Evolutionary conservation across 2,329 filamentous ascomycete species (phyloP).

Genomic region (Fusarium graminum): DNA sequence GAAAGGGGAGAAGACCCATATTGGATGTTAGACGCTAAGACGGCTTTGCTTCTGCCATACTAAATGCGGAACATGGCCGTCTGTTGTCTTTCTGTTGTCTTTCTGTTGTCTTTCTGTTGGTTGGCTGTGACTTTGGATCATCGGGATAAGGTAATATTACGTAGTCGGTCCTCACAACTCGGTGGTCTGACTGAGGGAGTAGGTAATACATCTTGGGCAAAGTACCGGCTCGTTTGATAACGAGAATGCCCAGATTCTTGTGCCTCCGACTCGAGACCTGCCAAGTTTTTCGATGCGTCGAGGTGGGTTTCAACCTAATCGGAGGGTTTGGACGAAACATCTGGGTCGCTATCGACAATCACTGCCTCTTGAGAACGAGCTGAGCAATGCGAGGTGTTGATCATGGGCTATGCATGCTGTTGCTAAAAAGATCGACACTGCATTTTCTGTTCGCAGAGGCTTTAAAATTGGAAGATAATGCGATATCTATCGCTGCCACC

Average conservation of each 20-base stretch:
- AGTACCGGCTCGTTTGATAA: not conserved
- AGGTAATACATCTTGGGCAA: not conserved
- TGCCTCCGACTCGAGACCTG: not conserved
- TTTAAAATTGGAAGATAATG: slow-evolving; percentile 32
- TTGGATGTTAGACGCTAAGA: slow-evolving; percentile 19
- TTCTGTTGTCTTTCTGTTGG: slow-evolving; percentile 18
- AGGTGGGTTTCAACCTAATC: slow-evolving; percentile 7
- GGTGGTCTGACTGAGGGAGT: not conserved
- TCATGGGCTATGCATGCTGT: slow-evolving; percentile 22
- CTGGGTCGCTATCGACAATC: slow-evolving; percentile 9
- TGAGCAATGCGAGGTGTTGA: slow-evolving; percentile 27
- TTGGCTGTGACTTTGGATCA: slow-evolving; percentile 18
- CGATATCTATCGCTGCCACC: slow-evolving; percentile 9
- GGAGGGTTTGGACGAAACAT: slow-evolving; percentile 30
- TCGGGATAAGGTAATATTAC: not conserved
- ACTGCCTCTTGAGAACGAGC: slow-evolving; percentile 17
- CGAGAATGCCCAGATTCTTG: not conserved
- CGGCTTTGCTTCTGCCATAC: slow-evolving; percentile 13
- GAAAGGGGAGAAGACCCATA: slow-evolving; percentile 21
- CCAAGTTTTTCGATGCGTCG: slow-evolving; percentile 5
- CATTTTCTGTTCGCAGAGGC: slow-evolving; percentile 26
- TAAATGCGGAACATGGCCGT: slow-evolving; percentile 28
- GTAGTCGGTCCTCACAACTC: not conserved
- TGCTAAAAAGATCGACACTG: slow-evolving; percentile 30
- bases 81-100: slow-evolving; percentile 19